A percentile compares a stretch with the other conserved stretches of the same genome.
These are phyloP conservation scores for Biscogniauxia mediterranea DNA, from an alignment of 2,329 filamentous ascomycete species.

Conservation along the genomic window DNA sequence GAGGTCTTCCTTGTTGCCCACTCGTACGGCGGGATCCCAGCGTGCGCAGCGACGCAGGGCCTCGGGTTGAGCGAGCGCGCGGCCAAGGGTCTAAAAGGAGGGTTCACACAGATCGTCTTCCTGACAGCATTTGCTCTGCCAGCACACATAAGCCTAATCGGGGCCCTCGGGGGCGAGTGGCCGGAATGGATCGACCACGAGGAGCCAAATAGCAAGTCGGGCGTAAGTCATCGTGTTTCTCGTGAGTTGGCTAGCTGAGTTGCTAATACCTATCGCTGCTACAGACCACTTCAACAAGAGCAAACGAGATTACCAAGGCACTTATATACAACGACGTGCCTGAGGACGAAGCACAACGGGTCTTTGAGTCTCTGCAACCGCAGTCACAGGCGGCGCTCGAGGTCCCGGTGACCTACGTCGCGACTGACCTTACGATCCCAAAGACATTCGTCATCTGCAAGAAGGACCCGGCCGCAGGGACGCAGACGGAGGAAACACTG, in stretches of 20 bases:
- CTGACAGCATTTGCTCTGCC: slow-evolving; percentile 29
- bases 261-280: not conserved
- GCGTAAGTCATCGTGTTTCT: not conserved
- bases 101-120: slow-evolving; percentile 30
- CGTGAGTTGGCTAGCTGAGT: not conserved
- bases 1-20: slow-evolving; percentile 13
- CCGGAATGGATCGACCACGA: not conserved
- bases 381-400: not conserved
- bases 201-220: not conserved
- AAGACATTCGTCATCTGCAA: not conserved
- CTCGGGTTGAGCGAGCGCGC: slow-evolving; percentile 27
- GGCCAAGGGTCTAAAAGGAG: slow-evolving; percentile 25
- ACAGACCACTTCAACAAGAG: not conserved
- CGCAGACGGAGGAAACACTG: not conserved
- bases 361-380: not conserved
- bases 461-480: not conserved
- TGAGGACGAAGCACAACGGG: not conserved
- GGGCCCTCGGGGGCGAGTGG: not conserved
- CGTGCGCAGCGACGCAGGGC: slow-evolving; percentile 15
- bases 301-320: not conserved
- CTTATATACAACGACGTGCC: not conserved
- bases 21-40: slow-evolving; percentile 4
- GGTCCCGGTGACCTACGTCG: not conserved
- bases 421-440: not conserved
- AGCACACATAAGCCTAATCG: not conserved